Evolutionary conservation across 371 early-diverging fungal genomes (phyloP).

Genomic region (Lichtheimia hyalospora): DNA sequence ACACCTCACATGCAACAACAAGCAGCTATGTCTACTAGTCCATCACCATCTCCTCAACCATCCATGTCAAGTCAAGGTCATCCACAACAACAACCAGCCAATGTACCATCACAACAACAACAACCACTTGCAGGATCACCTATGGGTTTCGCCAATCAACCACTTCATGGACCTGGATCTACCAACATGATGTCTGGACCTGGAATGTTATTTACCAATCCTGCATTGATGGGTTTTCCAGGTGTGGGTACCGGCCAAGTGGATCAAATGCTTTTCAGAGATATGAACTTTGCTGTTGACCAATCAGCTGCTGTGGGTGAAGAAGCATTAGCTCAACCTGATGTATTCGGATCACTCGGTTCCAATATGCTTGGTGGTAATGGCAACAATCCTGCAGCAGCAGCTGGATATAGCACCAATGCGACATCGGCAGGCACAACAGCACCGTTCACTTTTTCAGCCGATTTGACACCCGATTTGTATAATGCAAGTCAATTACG

Average conservation of each 20-base stretch:
- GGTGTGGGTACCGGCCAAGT: conserved; percentile 5
- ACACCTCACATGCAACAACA: conserved; percentile 3
- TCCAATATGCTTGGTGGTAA: conserved; percentile 7
- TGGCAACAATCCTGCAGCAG: not conserved
- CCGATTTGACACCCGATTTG: conserved; percentile 9
- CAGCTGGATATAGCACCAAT: conserved; percentile 5
- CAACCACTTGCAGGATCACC: not conserved
- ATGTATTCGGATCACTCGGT: conserved; percentile 14
- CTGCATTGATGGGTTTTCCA: conserved; percentile 12
- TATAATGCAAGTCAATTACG: conserved; percentile 4
- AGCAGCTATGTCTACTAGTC: not conserved
- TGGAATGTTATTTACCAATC: conserved; percentile 9
- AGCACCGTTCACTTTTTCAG: conserved; percentile 3
- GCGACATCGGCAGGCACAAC: not conserved
- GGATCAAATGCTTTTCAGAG: conserved; percentile 14
- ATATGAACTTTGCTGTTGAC: conserved; percentile 12
- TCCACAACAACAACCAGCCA: not conserved
- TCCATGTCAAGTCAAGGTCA: conserved; percentile 9
- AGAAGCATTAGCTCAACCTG: conserved; percentile 9
- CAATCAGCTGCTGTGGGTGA: conserved; percentile 3
- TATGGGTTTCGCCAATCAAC: conserved; percentile 7
- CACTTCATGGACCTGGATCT: not conserved
- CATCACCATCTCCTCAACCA: conserved; percentile 5
- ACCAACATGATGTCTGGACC: conserved; percentile 9
- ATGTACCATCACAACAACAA: not conserved